A percentile compares a stretch with the other conserved stretches of the same genome.
Conservation (phyloP, 257 asterid genomes). For the Jasminum sambac region DNA sequence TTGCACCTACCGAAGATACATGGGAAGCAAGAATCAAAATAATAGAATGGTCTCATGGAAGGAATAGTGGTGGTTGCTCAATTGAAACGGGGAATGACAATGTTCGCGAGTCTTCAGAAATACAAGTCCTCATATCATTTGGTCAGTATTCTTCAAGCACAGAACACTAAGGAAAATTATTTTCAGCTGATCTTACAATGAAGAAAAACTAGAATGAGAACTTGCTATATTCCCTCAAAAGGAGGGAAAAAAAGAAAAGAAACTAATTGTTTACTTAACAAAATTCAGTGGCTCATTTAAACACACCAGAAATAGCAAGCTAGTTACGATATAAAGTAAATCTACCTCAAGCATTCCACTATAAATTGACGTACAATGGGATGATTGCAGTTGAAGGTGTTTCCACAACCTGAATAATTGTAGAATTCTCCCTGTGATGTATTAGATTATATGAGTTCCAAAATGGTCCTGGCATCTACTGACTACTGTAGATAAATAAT, state of each 20-base stretch:
- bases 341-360: slow-evolving; percentile 85
- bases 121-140: background rate
- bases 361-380: slow-evolving; percentile 87
- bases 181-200: background rate
- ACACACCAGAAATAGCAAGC: background rate
- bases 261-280: background rate
- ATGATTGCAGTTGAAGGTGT: slow-evolving; percentile 97
- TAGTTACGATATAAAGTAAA: slow-evolving; percentile 15
- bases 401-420: slow-evolving; percentile 99
- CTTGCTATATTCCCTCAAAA: background rate
- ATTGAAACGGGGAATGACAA: background rate
- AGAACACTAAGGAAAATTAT: background rate
- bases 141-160: background rate
- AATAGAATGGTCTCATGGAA: background rate
- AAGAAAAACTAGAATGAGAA: background rate
- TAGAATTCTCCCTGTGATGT: slow-evolving; percentile 86
- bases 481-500: background rate
- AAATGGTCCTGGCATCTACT: background rate
- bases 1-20: background rate
- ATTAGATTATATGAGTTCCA: slow-evolving; percentile 22
- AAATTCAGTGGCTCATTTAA: background rate
- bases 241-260: background rate
- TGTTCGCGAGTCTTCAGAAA: background rate
- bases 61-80: background rate
- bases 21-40: background rate